Conservation (phyloP, 371 early-diverging fungal species). For the Cokeromyces recurvatus region DNA sequence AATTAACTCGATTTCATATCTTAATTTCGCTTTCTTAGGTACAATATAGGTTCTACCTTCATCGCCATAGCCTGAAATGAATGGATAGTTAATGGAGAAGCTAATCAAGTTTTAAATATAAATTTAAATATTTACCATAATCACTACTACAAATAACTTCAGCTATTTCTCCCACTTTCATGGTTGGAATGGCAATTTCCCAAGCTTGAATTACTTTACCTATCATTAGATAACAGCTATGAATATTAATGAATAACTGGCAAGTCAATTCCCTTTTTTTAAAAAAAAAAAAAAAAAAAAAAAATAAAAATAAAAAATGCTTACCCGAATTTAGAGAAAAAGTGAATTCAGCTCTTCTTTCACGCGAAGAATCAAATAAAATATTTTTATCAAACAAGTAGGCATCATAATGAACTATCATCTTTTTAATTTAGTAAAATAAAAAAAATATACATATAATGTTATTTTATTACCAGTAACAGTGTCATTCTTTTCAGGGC, state of each 20-base stretch:
- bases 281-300: not conserved
- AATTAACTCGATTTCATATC: constrained; percentile 52
- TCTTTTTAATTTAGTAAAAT: too few relatives aligned
- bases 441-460: too few relatives aligned
- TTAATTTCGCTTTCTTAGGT: constrained; percentile 47
- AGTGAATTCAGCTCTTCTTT: constrained; percentile 14
- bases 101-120: not conserved
- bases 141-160: constrained; percentile 50
- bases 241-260: too few relatives aligned
- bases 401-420: constrained; percentile 39
- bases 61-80: constrained; percentile 49
- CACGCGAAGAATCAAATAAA: constrained; percentile 37
- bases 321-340: constrained; percentile 12
- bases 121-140: constrained; percentile 41
- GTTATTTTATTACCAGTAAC: constrained; percentile 26
- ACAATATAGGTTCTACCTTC: constrained; percentile 48
- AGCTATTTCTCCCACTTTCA: constrained; percentile 55
- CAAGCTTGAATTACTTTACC: constrained; percentile 56
- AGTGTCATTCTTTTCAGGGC: constrained; percentile 15
- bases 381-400: constrained; percentile 13
- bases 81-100: not conserved
- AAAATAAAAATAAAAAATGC: not conserved
- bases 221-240: constrained; percentile 4
- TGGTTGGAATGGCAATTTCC: constrained; percentile 57
- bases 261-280: too few relatives aligned